These are phyloP conservation scores for Macadamia tetraphylla DNA, from an alignment of 164 flowering plant species.

Conservation along the genomic window DNA sequence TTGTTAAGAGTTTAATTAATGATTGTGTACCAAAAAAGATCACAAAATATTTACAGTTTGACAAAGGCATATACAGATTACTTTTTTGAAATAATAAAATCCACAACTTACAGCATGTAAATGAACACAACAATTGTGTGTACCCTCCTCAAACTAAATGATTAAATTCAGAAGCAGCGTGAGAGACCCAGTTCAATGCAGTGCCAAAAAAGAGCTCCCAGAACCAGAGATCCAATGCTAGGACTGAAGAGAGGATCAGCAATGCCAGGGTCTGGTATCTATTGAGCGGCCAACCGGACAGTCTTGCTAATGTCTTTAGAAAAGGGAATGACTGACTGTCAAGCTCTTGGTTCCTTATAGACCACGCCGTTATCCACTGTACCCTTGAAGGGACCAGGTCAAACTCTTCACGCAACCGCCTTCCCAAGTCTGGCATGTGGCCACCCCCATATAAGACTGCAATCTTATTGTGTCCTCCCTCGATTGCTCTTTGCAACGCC, in stretches of 20 bases:
- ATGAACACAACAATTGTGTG: slow-evolving; percentile 13
- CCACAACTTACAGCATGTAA: not conserved
- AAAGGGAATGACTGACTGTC: slow-evolving; percentile 59
- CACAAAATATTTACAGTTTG: not conserved
- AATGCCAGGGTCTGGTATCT: slow-evolving; percentile 86
- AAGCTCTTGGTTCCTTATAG: slow-evolving; percentile 51
- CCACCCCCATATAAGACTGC: slow-evolving; percentile 93
- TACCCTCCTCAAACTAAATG: slow-evolving; percentile 33
- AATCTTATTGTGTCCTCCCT: slow-evolving; percentile 63
- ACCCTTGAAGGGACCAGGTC: slow-evolving; percentile 65
- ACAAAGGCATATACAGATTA: not conserved
- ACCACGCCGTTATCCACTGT: slow-evolving; percentile 96
- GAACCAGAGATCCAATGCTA: slow-evolving; percentile 91
- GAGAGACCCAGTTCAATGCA: slow-evolving; percentile 49
- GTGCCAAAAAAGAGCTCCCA: slow-evolving; percentile 88
- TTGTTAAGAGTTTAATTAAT: not conserved
- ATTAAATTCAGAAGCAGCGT: slow-evolving; percentile 37
- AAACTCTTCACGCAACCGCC: slow-evolving; percentile 78
- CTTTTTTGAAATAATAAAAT: not conserved
- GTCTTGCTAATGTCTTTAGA: slow-evolving; percentile 56
- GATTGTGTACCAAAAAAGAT: not conserved
- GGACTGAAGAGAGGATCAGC: slow-evolving; percentile 70
- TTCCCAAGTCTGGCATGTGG: slow-evolving; percentile 97
- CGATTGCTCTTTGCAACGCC: slow-evolving; percentile 57
- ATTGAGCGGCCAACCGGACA: slow-evolving; percentile 86